Base-by-base conservation (phyloP, 495 filamentous ascomycete species). In the Tuber magnatum region DNA sequence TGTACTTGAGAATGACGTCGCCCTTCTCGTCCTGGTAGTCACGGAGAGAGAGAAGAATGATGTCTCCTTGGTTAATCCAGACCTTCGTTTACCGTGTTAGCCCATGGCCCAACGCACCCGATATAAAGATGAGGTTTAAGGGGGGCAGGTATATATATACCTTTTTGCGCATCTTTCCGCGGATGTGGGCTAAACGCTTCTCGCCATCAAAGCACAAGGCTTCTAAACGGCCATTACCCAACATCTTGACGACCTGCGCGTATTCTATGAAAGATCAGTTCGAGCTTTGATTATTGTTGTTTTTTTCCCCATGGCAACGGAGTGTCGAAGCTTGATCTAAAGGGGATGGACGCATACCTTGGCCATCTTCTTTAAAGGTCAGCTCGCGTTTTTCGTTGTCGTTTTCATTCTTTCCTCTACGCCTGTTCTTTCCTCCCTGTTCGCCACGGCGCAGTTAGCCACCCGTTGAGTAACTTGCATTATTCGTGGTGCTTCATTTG, bases 371-470 rank as follows among this genome's bases (percentile, higher is more conserved):
- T 86, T 97, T 97, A 90, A 98, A 99, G 76, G 92, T 92, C 72
- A 99, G 89, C 85, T 99, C 95, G 83, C 95, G 95, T 90, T 97
- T 97, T 88, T 97, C 94, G 83, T 97, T 97, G 88, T 96, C 94
- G 88, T 97, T 98, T 88, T 99, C 95, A 89, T 99, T 99, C 93
- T 98, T 99, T 86, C 95, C 95, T 86, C 95, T 91, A 87, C 95
- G 90, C 84, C 95, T 87, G 86, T 99, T 99, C 89, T 98, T 99
- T 88, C 95, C 95, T 84, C 95, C 95, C 92, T 97, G 81, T 86
- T 77, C n/a, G 38, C n/a, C 78, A 18, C 32, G 77, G 46, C 28
- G 46, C 18, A 38, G 72, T 81, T 69, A 81, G 80, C 69, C 39
- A 69, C 41, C 35, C 70, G 38, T 42, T 51, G 46, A 10, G 44